Evolutionary conservation across 2,329 filamentous ascomycete species (phyloP), one percentile per base, ranked within the genome.

Genomic region (Magnaporthiopsis rhizophila): DNA sequence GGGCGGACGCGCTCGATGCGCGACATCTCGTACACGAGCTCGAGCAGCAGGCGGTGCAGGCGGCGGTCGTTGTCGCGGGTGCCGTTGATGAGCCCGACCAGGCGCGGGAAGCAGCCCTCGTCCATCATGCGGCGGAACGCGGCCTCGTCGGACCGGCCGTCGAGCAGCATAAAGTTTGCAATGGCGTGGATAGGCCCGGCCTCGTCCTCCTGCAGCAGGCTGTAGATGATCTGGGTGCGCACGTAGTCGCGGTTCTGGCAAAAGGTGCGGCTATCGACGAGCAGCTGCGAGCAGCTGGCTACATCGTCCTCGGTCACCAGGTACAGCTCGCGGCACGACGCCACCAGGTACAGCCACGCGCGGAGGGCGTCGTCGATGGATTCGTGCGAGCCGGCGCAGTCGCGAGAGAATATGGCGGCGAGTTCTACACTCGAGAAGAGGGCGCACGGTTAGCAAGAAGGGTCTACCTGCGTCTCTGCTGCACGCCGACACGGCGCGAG

Each of bases 11-110:
- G 85, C 76, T 98, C 92, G 74, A 98, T 92, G 66, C 96, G 86
- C 59, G 92, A 93, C 90, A 97, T 97, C 79, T 98, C 95, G 77
- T 97, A 99, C 73, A 97, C 83, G 65, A 99, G 79, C 75, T 97
- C 90, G 71, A 99, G 81, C 63, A 98, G 80, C 67, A 95, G 78
- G 50, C 89, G 86, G 77, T 97, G 91, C 66, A 98, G 80, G 63
- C 86, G 83, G 30, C 85, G 82, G 72, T 93, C 89, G 59, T 86
- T 80, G 56, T 88, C 83, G 68, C 82, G 83, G 67, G 84, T 83
- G 58, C 80, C 82, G 71, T 88, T 84, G 67, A 98, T 88, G 68
- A 99, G 80, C 67, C 96, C 91, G 38, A 98, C 79, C 58, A 99
- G 80, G 38, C 93, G 85, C 50, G 88, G 82, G 74, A 99, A 99